Evolutionary conservation across 2,329 filamentous ascomycete species (phyloP), one percentile per base, ranked within the genome.

Genomic region (Achaetomium macrosporum): DNA sequence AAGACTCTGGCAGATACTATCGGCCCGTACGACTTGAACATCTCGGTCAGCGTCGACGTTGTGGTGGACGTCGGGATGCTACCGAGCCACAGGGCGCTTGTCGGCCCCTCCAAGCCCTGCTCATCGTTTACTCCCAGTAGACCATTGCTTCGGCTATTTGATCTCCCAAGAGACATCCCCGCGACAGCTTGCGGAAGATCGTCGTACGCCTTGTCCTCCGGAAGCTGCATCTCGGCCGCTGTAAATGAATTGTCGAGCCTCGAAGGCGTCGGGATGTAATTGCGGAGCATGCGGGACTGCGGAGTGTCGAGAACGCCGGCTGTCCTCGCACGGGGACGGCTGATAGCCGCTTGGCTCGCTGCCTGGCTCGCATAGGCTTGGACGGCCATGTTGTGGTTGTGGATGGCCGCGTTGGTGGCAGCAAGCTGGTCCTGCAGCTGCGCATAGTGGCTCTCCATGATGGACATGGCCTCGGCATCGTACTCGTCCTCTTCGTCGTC

Each of bases 41-140:
- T 96, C 59, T 95, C 90, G 53, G 90, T 90, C 56, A 99, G 74
- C 0, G 93, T 97, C 1, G 92, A 95, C 11, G 93, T 91, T 0
- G 93, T 99, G 2, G 93, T 99, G 2, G 93, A 97, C 5, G 92
- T 91, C 12, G 93, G 93, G 54, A 99, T 96, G 69, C 92, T 96
- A 51, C 93, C 93, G 47, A 99, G 87, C 93, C 93, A 99, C 51
- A 99, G 75, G 33, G 93, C 91, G 64, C 91, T 87, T 12, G 93
- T 97, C 17, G 92, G 92, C 1, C 88, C 89, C 66, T 96, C 91
- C 39, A 95, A 77, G 36, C 83, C 88, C 59, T 83, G 82, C 58
- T 96, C 90, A 54, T 95, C 88, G 25, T 25, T 25, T 10, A 81
- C 78, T 43, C 81, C 78, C 56, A 95, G 80, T 35, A 86, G 76